These are phyloP conservation scores for Mucor sp. DNA, from an alignment of 371 early-diverging fungal species.

Conservation along the genomic window DNA sequence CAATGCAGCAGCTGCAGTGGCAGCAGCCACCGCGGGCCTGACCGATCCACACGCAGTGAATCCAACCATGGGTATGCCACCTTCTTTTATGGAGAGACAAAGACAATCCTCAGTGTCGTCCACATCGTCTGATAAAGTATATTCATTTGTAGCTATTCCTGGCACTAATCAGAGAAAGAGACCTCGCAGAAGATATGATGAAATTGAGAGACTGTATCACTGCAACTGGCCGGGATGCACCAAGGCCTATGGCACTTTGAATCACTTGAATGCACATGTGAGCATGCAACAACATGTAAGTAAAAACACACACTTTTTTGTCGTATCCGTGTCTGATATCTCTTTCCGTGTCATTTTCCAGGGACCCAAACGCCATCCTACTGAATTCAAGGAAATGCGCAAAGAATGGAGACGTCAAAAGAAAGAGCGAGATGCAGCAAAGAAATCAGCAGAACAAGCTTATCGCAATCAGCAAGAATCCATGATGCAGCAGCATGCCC, in stretches of 20 bases:
- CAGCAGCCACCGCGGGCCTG: constrained; percentile 14
- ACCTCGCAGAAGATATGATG: constrained; percentile 69
- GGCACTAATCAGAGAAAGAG: constrained; percentile 69
- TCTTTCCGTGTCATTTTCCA: constrained; percentile 2
- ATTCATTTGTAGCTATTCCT: constrained; percentile 67
- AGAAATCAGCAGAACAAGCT: constrained; percentile 27
- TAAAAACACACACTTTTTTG: neutral
- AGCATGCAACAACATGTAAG: constrained; percentile 75
- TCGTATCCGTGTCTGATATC: neutral
- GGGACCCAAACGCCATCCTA: constrained; percentile 51
- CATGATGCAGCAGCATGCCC: constrained; percentile 12
- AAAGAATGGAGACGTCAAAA: constrained; percentile 53
- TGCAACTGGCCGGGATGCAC: constrained; percentile 69
- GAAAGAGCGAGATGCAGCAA: constrained; percentile 34
- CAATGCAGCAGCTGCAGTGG: constrained; percentile 12
- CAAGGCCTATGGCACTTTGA: constrained; percentile 75
- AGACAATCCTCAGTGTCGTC: constrained; percentile 41
- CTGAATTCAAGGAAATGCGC: constrained; percentile 70
- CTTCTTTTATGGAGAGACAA: constrained; percentile 16
- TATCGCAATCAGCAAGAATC: constrained; percentile 18
- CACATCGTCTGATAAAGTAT: constrained; percentile 48
- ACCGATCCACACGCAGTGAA: constrained; percentile 4
- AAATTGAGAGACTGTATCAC: constrained; percentile 71
- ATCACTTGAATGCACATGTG: constrained; percentile 77
- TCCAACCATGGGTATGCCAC: constrained; percentile 7